Base-by-base conservation (phyloP, 2,329 filamentous ascomycete genomes). In the Ustulina deusta region DNA sequence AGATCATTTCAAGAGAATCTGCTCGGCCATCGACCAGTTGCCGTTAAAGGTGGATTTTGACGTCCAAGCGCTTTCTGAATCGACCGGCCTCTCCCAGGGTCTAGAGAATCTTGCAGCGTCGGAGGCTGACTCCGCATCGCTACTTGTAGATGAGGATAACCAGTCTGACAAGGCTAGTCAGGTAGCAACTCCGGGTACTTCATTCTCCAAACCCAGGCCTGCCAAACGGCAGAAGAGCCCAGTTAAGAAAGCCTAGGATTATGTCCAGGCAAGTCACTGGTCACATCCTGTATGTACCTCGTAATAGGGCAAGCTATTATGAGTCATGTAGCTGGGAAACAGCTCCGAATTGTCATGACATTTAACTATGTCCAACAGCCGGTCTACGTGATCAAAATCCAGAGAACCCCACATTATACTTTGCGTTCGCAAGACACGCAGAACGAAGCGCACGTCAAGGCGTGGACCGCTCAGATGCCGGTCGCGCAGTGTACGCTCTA, bases 21-120 rank as follows among this genome's bases (percentile, higher is more conserved):
- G 75, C 66, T 81, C 78, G 7, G 79, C 75, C 40, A 77, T 81
- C 52, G 73, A 81, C 73, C 68, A 78, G 59, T 70, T 78, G 68
- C 75, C 74, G 44, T 52, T 51, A 48, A 63, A 71, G 32, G 10
- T 66, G 22, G 62, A 65, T 22, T 69, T 69, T 25, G 55, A 66
- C 15, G 65, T 61, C 38, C 38, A 9, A 7, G 46, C 54, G 27
- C 59, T 52, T 62, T 66, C 55, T 40, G 48, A 59, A n/a, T 58
- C 61, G 44, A 58, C 55, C 49, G 25, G 55, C 55, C 62, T 65
- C 62, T 60, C 61, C 51, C 52, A 63, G 32, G 44, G 52, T 57
- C 44, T 52, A 25, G 54, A 42, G 52, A 49, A 51, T 57, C 29
- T 62, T 17, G 60, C 46, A 40, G 51, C 52, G 44, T 51, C 61